These are phyloP conservation scores for Tetragonia tetragonoides DNA, from an alignment of 148 eudicot species.

Conservation along the genomic window DNA sequence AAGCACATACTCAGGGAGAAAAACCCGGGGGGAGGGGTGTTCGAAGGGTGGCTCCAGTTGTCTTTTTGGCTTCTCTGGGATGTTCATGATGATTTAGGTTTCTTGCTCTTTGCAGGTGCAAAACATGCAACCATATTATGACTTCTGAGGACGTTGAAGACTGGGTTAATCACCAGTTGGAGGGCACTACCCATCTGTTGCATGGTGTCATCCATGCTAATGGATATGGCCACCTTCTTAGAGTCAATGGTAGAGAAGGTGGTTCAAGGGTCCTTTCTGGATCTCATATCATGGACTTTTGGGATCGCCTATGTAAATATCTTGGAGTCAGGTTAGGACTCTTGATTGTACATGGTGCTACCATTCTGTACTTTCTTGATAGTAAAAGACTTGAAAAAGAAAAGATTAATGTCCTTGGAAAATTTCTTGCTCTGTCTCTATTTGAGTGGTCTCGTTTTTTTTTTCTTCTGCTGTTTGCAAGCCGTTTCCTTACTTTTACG, in stretches of 20 bases:
- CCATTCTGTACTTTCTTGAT: conserved; percentile 27
- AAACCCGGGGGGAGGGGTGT: too few species aligned
- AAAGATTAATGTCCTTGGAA: neutral
- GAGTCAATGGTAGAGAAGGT: conserved; percentile 92
- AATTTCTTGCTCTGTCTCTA: neutral
- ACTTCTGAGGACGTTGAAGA: conserved; percentile 80
- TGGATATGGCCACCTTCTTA: conserved; percentile 92
- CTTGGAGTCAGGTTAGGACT: conserved; percentile 89
- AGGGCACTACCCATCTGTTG: conserved; percentile 75
- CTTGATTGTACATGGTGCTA: conserved; percentile 30
- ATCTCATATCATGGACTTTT: conserved; percentile 81
- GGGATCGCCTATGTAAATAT: conserved; percentile 88
- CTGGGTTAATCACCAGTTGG: conserved; percentile 78
- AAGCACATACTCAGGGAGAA: too few species aligned
- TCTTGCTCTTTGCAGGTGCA: conserved; percentile 51
- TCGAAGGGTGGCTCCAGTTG: too few species aligned
- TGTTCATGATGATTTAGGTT: neutral
- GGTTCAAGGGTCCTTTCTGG: conserved; percentile 88
- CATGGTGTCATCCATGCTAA: conserved; percentile 88
- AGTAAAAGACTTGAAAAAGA: conserved; percentile 3
- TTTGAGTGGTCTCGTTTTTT: neutral
- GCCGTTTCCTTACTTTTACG: neutral
- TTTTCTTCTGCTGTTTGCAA: neutral
- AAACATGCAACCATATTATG: conserved; percentile 74
- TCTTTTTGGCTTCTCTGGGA: neutral